Conservation (phyloP, 2,329 filamentous ascomycete genomes). For the Byssochlamys sp. region DNA sequence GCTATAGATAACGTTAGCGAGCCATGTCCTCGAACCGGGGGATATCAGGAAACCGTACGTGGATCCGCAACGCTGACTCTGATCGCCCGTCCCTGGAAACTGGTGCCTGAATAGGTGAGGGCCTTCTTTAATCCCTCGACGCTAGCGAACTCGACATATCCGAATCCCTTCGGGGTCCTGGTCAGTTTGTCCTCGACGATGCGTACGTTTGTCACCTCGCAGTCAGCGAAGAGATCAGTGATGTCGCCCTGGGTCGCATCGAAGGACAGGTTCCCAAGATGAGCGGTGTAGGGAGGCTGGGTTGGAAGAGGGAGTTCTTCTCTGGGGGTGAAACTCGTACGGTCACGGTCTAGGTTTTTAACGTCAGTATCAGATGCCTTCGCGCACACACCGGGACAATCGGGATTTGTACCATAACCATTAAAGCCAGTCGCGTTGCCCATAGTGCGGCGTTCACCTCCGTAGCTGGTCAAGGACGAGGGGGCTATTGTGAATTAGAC, state of each 20-base stretch:
- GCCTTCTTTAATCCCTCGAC: constrained; percentile 87
- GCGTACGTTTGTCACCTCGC: constrained; percentile 79
- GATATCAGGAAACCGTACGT: constrained; percentile 55
- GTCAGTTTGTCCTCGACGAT: constrained; percentile 95
- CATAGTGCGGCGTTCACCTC: constrained; percentile 42
- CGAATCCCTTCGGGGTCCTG: constrained; percentile 91
- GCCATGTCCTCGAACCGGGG: not conserved
- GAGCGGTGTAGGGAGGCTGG: constrained; percentile 88
- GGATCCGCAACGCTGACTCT: constrained; percentile 94
- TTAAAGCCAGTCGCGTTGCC: constrained; percentile 27
- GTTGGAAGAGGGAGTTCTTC: constrained; percentile 78
- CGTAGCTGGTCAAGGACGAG: constrained; percentile 38
- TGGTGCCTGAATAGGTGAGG: constrained; percentile 67
- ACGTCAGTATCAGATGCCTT: constrained; percentile 5
- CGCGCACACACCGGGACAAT: constrained; percentile 6
- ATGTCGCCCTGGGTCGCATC: constrained; percentile 79
- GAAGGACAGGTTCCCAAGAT: constrained; percentile 93
- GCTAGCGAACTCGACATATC: constrained; percentile 86
- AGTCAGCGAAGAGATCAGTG: constrained; percentile 73
- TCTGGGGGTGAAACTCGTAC: constrained; percentile 33
- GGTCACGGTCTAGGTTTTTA: constrained; percentile 23
- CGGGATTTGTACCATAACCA: constrained; percentile 21
- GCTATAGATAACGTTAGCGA: constrained; percentile 48
- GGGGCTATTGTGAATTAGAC: constrained; percentile 23
- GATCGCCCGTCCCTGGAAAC: constrained; percentile 80